Evolutionary conservation across 2,329 filamentous ascomycete genomes (phyloP).

Genomic region (Colletotrichum neosansevieriae): DNA sequence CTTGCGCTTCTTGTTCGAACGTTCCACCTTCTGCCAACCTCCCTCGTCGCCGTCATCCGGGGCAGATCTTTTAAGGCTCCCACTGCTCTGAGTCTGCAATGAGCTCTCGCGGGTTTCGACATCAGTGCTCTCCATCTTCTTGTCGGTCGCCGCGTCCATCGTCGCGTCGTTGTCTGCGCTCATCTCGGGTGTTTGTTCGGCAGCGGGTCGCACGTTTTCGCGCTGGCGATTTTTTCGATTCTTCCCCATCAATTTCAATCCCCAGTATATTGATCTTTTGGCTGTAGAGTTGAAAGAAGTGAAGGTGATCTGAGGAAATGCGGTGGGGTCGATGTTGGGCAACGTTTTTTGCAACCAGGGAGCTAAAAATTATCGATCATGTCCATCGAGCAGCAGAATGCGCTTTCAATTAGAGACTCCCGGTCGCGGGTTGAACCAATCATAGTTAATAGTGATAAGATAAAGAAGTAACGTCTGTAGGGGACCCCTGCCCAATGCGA

Average conservation of each 20-base stretch:
- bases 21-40: slow-evolving; percentile 69
- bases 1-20: slow-evolving; percentile 69
- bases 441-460: background rate
- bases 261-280: background rate
- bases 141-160: slow-evolving; percentile 1
- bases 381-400: slow-evolving; percentile 1
- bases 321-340: slow-evolving; percentile 16
- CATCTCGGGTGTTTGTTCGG: slow-evolving; percentile 8
- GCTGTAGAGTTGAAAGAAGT: background rate
- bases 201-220: slow-evolving; percentile 32
- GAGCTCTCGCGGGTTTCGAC: slow-evolving; percentile 25
- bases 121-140: background rate
- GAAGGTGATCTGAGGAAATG: background rate
- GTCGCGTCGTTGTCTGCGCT: background rate
- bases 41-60: slow-evolving; percentile 54
- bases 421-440: slow-evolving; percentile 6
- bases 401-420: background rate
- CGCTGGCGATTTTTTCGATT: slow-evolving; percentile 21
- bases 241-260: slow-evolving; percentile 20
- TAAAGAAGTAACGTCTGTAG: background rate
- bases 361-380: slow-evolving; percentile 1
- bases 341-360: slow-evolving; percentile 12
- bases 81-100: slow-evolving; percentile 46
- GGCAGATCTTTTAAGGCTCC: slow-evolving; percentile 62
- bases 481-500: background rate